These are phyloP conservation scores for Aspergillus sclerotialis DNA, from an alignment of 2,329 filamentous ascomycete species.

Conservation along the genomic window DNA sequence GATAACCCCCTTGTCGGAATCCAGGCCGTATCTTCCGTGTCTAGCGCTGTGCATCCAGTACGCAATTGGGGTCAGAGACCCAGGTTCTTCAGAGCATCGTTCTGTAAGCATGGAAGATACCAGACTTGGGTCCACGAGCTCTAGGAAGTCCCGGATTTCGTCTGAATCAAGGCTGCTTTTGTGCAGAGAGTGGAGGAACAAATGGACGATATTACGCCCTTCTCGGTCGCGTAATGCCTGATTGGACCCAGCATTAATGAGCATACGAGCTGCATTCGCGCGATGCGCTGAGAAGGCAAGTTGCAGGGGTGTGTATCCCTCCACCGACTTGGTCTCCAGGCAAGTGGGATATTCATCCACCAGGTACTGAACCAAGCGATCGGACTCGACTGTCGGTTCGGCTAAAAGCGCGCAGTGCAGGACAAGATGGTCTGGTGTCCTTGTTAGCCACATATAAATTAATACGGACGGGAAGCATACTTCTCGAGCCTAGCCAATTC, in stretches of 20 bases:
- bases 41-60: conserved; percentile 39
- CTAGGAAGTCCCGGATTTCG: conserved; percentile 52
- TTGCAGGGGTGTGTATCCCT: conserved; percentile 56
- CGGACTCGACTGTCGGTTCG: conserved; percentile 33
- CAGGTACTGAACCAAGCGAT: conserved; percentile 59
- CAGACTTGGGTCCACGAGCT: conserved; percentile 51
- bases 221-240: conserved; percentile 55
- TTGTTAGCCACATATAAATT: background rate
- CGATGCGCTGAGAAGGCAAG: conserved; percentile 52
- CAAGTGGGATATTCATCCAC: conserved; percentile 54
- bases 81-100: conserved; percentile 18
- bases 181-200: conserved; percentile 34
- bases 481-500: conserved; percentile 41
- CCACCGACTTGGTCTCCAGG: conserved; percentile 51
- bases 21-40: conserved; percentile 1
- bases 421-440: conserved; percentile 39
- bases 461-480: conserved; percentile 33
- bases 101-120: conserved; percentile 24
- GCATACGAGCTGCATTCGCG: conserved; percentile 40
- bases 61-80: conserved; percentile 47
- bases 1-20: conserved; percentile 26
- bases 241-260: conserved; percentile 64
- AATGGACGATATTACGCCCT: conserved; percentile 64
- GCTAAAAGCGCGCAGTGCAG: conserved; percentile 60
- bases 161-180: conserved; percentile 24